Evolutionary conservation across 495 filamentous ascomycete genomes (phyloP), one percentile per base, ranked within the genome.

Genomic region (Geopyxis carbonaria): DNA sequence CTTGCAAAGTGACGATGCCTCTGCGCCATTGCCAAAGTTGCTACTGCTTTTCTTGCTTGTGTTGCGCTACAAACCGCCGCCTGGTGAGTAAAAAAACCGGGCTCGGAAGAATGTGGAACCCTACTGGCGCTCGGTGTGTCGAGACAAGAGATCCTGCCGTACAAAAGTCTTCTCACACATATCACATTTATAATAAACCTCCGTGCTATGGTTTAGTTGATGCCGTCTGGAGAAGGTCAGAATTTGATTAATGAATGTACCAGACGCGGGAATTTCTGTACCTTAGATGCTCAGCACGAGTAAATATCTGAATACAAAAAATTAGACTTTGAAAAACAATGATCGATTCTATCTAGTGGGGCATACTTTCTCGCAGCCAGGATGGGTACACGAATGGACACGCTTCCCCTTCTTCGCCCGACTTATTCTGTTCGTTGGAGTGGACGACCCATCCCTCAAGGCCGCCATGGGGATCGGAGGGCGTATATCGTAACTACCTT

Each of bases 361-460:
- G n/a, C n/a, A 41, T 23, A 56, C 53, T 52, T 56, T 56, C 47
- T 52, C 52, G 27, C 53, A 56, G 29, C 53, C 48, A 34, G 30
- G 35, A 32, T 56, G 52, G 44, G 47, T 48, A 33, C 53, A 56
- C 25, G 44, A 51, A 44, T 56, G 53, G 34, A 56, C 53, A 32
- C 53, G 44, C 44, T 56, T 56, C 7, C 53, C 53, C 43, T 56
- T 56, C 48, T 56, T 56, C 42, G 53, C 53, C 33, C 53, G 47
- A 25, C 53, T 56, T 50, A 56, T 38, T 35, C 53, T 31, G 11
- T 51, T 51, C 21, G 53, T 51, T 48, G 51, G 51, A 21, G 50
- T 45, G 21, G 50, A 53, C 9, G 50, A 53, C 9, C 51, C 51
- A 40, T 52, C 50, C 37, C 45, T 48, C 27, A 43, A 44, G 45